phyloP scores from a whole-genome alignment of 768 basidiomycete species.

The Dacryopinax primogenitus region DNA sequence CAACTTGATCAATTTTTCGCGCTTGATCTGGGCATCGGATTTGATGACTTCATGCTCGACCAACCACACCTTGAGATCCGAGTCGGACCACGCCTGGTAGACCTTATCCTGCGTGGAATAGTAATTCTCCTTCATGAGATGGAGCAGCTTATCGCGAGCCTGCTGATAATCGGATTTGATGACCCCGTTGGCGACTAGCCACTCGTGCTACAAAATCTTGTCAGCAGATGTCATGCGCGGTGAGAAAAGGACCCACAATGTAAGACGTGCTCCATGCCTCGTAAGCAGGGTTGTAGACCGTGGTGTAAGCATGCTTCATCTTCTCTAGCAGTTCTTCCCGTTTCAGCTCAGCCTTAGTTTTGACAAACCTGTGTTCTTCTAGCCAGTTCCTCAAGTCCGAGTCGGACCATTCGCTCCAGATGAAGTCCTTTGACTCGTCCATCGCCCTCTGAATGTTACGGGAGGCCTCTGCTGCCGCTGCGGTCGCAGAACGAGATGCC shows the following conservation, averaged over 20 bases:
- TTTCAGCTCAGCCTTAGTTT: slow-evolving; percentile 47
- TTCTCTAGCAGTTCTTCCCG: slow-evolving; percentile 54
- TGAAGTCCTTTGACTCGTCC: slow-evolving; percentile 70
- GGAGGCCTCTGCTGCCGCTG: slow-evolving; percentile 36
- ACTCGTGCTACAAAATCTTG: slow-evolving; percentile 43
- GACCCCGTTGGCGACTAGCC: slow-evolving; percentile 70
- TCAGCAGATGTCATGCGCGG: not conserved
- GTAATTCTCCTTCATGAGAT: slow-evolving; percentile 67
- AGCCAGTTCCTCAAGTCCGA: slow-evolving; percentile 57
- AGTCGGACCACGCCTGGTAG: slow-evolving; percentile 64
- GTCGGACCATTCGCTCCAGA: slow-evolving; percentile 82
- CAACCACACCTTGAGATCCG: slow-evolving; percentile 65
- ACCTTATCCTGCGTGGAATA: slow-evolving; percentile 44
- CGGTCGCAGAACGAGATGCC: slow-evolving; percentile 10
- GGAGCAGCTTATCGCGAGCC: slow-evolving; percentile 43
- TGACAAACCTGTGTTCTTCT: slow-evolving; percentile 57
- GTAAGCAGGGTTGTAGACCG: slow-evolving; percentile 54
- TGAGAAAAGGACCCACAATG: slow-evolving; percentile 39
- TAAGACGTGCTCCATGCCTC: slow-evolving; percentile 78
- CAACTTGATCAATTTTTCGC: slow-evolving; percentile 67
- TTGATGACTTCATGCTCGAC: slow-evolving; percentile 61
- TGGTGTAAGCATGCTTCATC: slow-evolving; percentile 57
- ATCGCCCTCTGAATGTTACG: slow-evolving; percentile 38
- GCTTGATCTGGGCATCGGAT: slow-evolving; percentile 47
- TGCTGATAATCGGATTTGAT: slow-evolving; percentile 52